Evolutionary conservation across 768 basidiomycete genomes (phyloP).

Genomic region (Rhodocollybia butyracea): DNA sequence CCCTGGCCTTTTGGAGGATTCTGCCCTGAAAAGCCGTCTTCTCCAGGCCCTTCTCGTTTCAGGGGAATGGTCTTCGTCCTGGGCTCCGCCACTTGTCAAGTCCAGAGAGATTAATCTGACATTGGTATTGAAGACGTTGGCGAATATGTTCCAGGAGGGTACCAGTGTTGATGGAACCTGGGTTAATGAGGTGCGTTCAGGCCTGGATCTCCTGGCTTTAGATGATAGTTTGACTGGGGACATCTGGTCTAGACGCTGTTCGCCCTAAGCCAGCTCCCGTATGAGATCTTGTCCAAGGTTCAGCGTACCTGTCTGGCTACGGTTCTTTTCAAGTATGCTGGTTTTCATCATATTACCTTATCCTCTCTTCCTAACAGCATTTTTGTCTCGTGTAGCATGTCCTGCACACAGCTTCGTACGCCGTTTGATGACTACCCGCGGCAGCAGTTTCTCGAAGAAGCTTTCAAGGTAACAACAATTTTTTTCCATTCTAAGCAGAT

Average conservation of each 20-base stretch:
- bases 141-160: constrained; percentile 73
- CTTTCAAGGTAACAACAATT: background rate
- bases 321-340: constrained; percentile 86
- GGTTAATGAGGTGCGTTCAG: constrained; percentile 46
- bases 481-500: background rate
- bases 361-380: background rate
- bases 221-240: background rate
- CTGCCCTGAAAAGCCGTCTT: constrained; percentile 46
- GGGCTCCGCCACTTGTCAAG: constrained; percentile 59
- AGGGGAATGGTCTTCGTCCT: constrained; percentile 60
- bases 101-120: constrained; percentile 82
- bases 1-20: constrained; percentile 46
- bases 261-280: constrained; percentile 46
- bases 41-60: constrained; percentile 63
- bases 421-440: constrained; percentile 37
- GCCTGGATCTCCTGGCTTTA: background rate
- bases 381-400: constrained; percentile 47
- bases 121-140: constrained; percentile 72
- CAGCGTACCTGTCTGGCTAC: constrained; percentile 80
- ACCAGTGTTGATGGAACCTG: constrained; percentile 41
- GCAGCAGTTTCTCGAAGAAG: constrained; percentile 33
- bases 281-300: constrained; percentile 56
- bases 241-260: constrained; percentile 50
- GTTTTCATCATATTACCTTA: constrained; percentile 12
- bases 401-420: constrained; percentile 50